Conservation (phyloP, 257 asterid species). For the Nicotiana undulata region DNA sequence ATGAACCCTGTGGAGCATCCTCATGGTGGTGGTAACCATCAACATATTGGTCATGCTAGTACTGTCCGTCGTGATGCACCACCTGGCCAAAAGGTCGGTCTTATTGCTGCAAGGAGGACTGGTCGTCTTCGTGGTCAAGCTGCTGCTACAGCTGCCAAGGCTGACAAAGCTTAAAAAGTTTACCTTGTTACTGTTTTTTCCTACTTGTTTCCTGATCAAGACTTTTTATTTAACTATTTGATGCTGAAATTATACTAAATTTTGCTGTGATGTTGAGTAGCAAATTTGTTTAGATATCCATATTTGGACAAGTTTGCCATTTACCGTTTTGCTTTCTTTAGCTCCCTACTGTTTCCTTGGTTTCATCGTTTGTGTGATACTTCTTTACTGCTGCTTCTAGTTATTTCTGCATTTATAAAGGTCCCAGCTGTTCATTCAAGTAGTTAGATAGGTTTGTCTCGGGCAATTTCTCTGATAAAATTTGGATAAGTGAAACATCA, state of each 20-base stretch:
- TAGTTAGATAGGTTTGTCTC: no score
- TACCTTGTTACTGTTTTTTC: neutral
- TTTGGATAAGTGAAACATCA: no score
- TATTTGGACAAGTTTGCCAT: neutral
- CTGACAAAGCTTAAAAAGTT: constrained; percentile 35
- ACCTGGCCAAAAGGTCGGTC: constrained; percentile 85
- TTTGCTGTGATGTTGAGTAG: constrained; percentile 15
- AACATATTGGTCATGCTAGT: constrained; percentile 77
- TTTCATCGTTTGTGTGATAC: neutral
- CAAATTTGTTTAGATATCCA: neutral
- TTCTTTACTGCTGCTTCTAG: neutral
- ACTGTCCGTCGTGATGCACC: constrained; percentile 82
- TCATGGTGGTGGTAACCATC: constrained; percentile 90
- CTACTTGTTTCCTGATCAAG: neutral
- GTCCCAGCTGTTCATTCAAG: no score
- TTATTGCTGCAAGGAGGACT: constrained; percentile 72
- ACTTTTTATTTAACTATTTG: constrained; percentile 6
- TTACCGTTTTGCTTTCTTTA: neutral
- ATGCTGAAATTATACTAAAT: constrained; percentile 22
- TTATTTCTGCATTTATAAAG: neutral
- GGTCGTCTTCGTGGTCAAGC: constrained; percentile 84
- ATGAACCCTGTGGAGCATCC: constrained; percentile 87
- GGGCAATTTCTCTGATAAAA: no score
- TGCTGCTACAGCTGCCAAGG: constrained; percentile 60
- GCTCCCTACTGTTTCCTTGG: neutral